Base-by-base conservation (phyloP, 345 rosid genomes). In the Durio zibethinus region DNA sequence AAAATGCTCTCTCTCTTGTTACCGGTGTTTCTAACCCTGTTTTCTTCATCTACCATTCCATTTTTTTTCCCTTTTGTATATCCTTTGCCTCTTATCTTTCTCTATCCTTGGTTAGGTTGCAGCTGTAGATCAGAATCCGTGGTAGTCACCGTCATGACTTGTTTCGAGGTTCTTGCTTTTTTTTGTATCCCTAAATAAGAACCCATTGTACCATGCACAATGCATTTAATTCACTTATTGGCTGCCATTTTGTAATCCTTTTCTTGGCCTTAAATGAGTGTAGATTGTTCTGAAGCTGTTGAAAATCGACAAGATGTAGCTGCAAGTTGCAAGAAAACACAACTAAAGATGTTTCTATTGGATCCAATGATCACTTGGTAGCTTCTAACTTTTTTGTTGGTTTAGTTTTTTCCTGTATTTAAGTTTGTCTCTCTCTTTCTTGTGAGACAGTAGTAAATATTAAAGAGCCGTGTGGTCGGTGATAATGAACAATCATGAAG, bases 231-330 rank as follows among this genome's bases (percentile, higher is more conserved):
- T 69, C 36, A 64, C 42, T 43, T 5, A 25, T 77, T 7, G 52
- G 64, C 18, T 56, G 57, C 48, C 50, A n/a, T 43, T 5, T 29
- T 57, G 81, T 73, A 64, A 43, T 78, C 72, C 52, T 25, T 79
- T 61, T 35, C 66, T 82, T 84, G 77, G 80, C 82, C 68, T 79
- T 63, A 54, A 83, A 76, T 61, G 73, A 73, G 57, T 77, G 86
- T 87, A 83, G 85, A 78, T 83, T 81, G 69, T 76, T 47, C 47
- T 20, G 86, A 86, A 79, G 87, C 80, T 60, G 83, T 78, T 72
- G 84, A 77, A 79, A 74, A 56, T 57, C 72, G 81, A 82, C 82
- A 75, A 76, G 77, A 65, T 72, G 83, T 74, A 56, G 84, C 87
- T 80, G 85, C 86, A 74, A 73, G 74, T 75, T 80, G 79, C 75